Evolutionary conservation across 768 basidiomycete genomes (phyloP), one percentile per base, ranked within the genome.

Genomic region (Leccinum rimulosum): DNA sequence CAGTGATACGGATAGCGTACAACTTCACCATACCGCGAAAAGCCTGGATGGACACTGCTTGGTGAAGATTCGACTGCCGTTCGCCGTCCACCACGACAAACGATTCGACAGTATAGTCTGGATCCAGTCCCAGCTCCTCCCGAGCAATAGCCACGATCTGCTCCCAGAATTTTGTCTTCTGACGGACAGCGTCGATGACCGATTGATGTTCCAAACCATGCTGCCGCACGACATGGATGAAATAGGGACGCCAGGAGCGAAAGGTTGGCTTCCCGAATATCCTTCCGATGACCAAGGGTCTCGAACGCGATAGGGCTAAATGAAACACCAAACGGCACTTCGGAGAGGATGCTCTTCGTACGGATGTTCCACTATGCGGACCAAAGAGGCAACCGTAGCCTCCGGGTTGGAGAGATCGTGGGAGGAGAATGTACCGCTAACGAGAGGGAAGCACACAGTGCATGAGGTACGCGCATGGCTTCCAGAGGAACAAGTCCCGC

Each of bases 271-370:
- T 89, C 84, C 88, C 92, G 93, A 49, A 89, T 76, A 27, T 83
- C 82, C 52, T 84, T 83, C 91, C 91, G 93, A 49, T 77, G 79
- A 6, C 76, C 78, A 8, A 95, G 74, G 60, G 85, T 83, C 35
- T 88, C 82, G 7, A 81, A 76, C 2, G 91, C 92, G 7, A 86
- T 80, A 95, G 71, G 0, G 78, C 0, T 89, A 76, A 47, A 96
- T 86, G 63, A 96, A 88, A 61, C 82, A 83, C 95, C 95, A 98
- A 6, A 91, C 84, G 0, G 88, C 82, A 52, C 82, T 87, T n/a
- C 89, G 85, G 33, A 92, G 79, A 8, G 80, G 68, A 19, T 86
- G 77, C 49, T 93, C 92, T 31, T 93, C 88, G 63, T 89, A 92
- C 0, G 91, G 90, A 67, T 93, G 87, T 57, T 86, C 83, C 6